These are phyloP conservation scores for Neurospora sp. DNA, from an alignment of 495 filamentous ascomycete genomes.

Conservation along the genomic window DNA sequence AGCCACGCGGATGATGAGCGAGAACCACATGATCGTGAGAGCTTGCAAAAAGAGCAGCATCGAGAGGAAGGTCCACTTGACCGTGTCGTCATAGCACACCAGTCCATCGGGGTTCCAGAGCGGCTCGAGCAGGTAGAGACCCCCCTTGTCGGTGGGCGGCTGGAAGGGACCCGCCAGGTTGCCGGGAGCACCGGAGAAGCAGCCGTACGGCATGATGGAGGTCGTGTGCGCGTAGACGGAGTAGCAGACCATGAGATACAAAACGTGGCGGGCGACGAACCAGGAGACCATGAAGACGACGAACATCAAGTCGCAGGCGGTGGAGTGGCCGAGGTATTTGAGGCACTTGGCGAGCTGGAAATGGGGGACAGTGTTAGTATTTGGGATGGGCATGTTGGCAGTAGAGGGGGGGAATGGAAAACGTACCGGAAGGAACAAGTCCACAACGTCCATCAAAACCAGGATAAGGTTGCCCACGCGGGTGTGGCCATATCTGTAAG, in stretches of 20 bases:
- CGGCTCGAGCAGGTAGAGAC: constrained; percentile 55
- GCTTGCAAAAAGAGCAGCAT: constrained; percentile 70
- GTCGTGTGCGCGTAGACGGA: constrained; percentile 69
- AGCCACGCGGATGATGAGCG: constrained; percentile 75
- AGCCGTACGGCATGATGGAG: constrained; percentile 52
- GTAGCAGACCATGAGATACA: constrained; percentile 69
- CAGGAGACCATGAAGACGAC: constrained; percentile 80
- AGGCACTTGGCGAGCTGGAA: constrained; percentile 81
- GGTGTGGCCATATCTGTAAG: constrained; percentile 75
- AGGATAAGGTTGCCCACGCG: constrained; percentile 84
- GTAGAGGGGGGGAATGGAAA: no score
- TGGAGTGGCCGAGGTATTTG: constrained; percentile 72
- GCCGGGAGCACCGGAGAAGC: constrained; percentile 46
- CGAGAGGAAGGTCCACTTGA: constrained; percentile 66
- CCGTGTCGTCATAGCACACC: constrained; percentile 63
- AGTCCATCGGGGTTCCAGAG: constrained; percentile 57
- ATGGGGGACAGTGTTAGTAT: neutral
- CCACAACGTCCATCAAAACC: constrained; percentile 87
- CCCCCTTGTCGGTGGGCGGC: constrained; percentile 46
- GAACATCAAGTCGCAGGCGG: constrained; percentile 72
- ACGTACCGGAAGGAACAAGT: constrained; percentile 77
- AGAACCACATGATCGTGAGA: constrained; percentile 81
- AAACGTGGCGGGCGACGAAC: constrained; percentile 73
- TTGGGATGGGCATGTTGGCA: neutral
- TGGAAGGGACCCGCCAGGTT: constrained; percentile 45